Percentiles rank a stretch among this genome's conserved stretches.
Evolutionary conservation across 2,329 filamentous ascomycete genomes (phyloP).

Genomic region (Talaromyces sp.): DNA sequence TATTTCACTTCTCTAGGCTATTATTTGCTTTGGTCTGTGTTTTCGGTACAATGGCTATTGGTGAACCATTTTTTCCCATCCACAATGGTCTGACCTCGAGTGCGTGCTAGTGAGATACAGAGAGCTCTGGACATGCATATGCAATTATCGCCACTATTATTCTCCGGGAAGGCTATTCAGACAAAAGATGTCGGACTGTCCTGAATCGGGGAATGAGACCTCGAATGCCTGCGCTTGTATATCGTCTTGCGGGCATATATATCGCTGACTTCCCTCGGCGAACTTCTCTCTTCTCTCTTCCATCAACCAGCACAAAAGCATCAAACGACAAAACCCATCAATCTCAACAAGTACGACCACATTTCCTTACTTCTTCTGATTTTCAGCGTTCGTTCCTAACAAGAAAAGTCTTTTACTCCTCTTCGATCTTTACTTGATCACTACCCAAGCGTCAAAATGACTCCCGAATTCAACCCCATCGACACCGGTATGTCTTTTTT

Average conservation of each 20-base stretch:
- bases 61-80: neutral
- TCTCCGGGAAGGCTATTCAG: neutral
- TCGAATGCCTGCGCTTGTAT: neutral
- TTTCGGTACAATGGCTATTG: neutral
- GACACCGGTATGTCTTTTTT: conserved; percentile 5
- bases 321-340: neutral
- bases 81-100: neutral
- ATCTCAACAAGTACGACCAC: neutral
- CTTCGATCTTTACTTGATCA: neutral
- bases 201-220: neutral
- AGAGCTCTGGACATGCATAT: neutral
- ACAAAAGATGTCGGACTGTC: neutral
- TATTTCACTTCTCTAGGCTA: neutral
- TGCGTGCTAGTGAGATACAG: too few species aligned
- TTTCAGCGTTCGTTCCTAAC: neutral
- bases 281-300: neutral
- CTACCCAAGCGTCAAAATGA: conserved; percentile 3
- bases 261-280: neutral
- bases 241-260: neutral
- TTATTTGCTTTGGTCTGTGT: neutral
- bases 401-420: neutral
- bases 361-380: neutral
- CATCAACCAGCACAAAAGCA: neutral
- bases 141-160: neutral
- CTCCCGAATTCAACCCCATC: conserved; percentile 5